Evolutionary conservation across 1,284 basidiomycete species (phyloP), one percentile per base, ranked within the genome.

Genomic region (Naganishia sp.): DNA sequence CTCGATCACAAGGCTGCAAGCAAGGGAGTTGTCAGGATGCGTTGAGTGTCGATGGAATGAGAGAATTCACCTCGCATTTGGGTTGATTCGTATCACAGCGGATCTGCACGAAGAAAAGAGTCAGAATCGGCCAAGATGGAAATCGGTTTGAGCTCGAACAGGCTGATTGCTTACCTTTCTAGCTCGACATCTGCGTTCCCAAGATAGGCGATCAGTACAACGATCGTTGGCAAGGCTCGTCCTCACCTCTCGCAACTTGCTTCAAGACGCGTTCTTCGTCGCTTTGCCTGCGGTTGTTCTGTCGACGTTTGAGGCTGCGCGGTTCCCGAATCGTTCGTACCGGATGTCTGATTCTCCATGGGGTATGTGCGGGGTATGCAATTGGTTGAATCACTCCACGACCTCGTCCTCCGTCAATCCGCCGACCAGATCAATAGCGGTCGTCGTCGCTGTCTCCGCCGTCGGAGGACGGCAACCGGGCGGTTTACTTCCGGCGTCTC

Each of bases 231-330:
- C 18, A 15, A 2, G 21, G 7, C 7, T 7, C 10, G 18, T 13
- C 17, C 54, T 42, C 23, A 56, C 54, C 54, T 42, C 41, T 56
- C 54, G 18, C 54, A 56, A 42, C 39, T 42, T 28, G 54, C 41
- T 56, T 56, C 54, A 3, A 56, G 54, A 56, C 54, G 54, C 54
- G 54, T 56, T 18, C 54, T 42, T 56, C 39, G n/a, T 56, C 54
- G 41, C 41, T 56, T 56, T 45, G 23, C 21, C 7, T 35, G 18
- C 7, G 53, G 53, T 42, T 55, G 51, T 6, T 35, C 31, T 13
- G 31, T 35, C 31, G 51, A 17, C 10, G 23, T 2, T 18, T 52
- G 51, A 32, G 31, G 51, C 25, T 52, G 52, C 31, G 31, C 39
- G 13, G 31, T 7, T 32, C 11, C n/a, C 18, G 35, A 13, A 15